Evolutionary conservation across 129 eudicot species (phyloP).

Genomic region (Centella asiatica): DNA sequence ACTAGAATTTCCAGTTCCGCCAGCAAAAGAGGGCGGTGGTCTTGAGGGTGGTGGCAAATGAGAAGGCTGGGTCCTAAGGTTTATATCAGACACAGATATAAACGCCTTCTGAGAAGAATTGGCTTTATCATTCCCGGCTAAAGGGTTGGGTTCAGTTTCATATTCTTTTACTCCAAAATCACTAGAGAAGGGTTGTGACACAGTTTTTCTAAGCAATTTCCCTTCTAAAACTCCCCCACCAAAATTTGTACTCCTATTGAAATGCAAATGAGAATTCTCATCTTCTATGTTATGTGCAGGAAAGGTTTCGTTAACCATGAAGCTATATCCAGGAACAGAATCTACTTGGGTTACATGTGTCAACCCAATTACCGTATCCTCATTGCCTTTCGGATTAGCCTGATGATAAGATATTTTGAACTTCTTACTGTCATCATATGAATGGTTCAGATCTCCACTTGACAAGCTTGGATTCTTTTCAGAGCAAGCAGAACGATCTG

Average conservation of each 20-base stretch:
- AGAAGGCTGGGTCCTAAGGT: conserved; percentile 76
- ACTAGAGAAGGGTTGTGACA: conserved; percentile 33
- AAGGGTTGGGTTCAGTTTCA: conserved; percentile 21
- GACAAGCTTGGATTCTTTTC: conserved; percentile 47
- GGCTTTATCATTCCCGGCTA: conserved; percentile 25
- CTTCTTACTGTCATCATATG: conserved; percentile 24
- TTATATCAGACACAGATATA: conserved; percentile 52
- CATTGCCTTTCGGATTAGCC: conserved; percentile 33
- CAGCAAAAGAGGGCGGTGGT: conserved; percentile 67
- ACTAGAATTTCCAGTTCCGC: conserved; percentile 28
- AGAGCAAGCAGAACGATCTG: conserved; percentile 60
- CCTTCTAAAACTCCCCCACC: conserved; percentile 28
- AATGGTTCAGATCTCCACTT: conserved; percentile 34
- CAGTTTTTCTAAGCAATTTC: conserved; percentile 31
- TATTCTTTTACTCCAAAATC: conserved; percentile 19
- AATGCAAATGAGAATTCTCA: conserved; percentile 23
- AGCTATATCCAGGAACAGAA: conserved; percentile 44
- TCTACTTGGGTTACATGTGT: conserved; percentile 27
- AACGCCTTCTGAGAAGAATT: conserved; percentile 27
- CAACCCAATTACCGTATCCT: conserved; percentile 20
- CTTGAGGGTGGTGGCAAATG: conserved; percentile 75
- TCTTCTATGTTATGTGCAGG: conserved; percentile 22
- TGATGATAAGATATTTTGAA: conserved; percentile 36
- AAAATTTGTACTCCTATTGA: conserved; percentile 17
- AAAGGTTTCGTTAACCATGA: conserved; percentile 19